Evolutionary conservation across 352 stramenopile genomes (phyloP), one percentile per base, ranked within the genome.

Genomic region (Globisporangium orthogonon): DNA sequence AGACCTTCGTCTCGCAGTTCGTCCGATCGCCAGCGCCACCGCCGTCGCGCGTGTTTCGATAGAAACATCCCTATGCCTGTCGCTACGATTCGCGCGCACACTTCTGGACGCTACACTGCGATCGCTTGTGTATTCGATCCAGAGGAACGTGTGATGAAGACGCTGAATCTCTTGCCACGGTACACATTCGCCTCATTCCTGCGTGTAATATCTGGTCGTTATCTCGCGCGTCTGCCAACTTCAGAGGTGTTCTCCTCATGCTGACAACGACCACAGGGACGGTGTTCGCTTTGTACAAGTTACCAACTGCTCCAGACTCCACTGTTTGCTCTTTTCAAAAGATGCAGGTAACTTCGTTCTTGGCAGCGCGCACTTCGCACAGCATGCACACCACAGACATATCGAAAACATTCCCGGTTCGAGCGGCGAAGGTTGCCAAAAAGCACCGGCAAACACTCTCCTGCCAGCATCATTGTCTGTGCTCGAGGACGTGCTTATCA

Each of bases 271-370:
- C 39, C 11, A n/a, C 40, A 45, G 40, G n/a, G 40, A 45, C 40
- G 40, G 40, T 13, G 40, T 45, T n/a, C 2, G 13, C 4, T 45
- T 17, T 40, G 28, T 13, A 14, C 47, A 40, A 40, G 47, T 15
- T 28, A 58, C 65, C n/a, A 76, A 62, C 37, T 83, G 74, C 51
- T 82, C 76, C 39, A 62, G 57, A 6, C 63, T 87, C 1, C 76
- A 85, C 40, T 82, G 74, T 54, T 23, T 83, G 29, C 46, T 87
- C 17, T 71, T 76, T 4, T 66, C 66, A 2, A 75, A 74, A 48
- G 59, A 70, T 3, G 55, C 46, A 31, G 74, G 74, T 0, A 68
- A 50, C 44, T 65, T 82, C 11, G 45, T 79, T 3, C 35, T 85
- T 0, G 60, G 66, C 1, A 71, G 65, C 18, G 65, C 65, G 2